phyloP scores from a whole-genome alignment of 2,329 filamentous ascomycete species.

The Massarina eburnea region DNA sequence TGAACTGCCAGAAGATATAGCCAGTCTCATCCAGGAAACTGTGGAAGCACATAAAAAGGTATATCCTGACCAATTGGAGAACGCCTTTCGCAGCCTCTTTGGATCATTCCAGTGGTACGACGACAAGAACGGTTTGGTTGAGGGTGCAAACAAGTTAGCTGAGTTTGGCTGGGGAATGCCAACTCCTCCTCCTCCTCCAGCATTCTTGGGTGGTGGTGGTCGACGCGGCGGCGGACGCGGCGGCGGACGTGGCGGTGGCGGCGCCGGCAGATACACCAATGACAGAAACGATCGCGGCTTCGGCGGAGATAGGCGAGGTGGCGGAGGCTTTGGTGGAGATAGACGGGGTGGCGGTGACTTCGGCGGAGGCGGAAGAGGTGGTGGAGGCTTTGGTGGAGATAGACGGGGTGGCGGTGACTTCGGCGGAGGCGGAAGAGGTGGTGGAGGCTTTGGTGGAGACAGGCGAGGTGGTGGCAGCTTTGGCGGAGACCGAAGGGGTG shows the following conservation, averaged over 20 bases:
- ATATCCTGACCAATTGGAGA: constrained; percentile 45
- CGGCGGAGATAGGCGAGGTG: constrained; percentile 15
- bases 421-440: constrained; percentile 2
- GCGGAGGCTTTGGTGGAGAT: constrained; percentile 12
- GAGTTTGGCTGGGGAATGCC: constrained; percentile 52
- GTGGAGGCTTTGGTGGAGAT: constrained; percentile 11
- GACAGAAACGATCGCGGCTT: constrained; percentile 11
- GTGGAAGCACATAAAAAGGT: constrained; percentile 48
- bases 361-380: not conserved
- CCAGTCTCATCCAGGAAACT: constrained; percentile 50
- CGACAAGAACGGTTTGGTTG: constrained; percentile 46
- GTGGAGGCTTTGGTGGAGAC: constrained; percentile 15
- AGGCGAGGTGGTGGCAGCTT: constrained; percentile 10
- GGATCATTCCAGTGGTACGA: constrained; percentile 52
- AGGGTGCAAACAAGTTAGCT: constrained; percentile 48
- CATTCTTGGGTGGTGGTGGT: constrained; percentile 17
- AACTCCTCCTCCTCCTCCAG: constrained; percentile 42
- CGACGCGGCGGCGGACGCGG: constrained; percentile 12
- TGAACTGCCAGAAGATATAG: constrained; percentile 46
- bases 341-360: constrained; percentile 10
- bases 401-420: constrained; percentile 15
- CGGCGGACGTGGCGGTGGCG: constrained; percentile 14
- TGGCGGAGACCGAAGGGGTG: constrained; percentile 13
- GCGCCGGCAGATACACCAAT: constrained; percentile 18
- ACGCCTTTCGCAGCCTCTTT: constrained; percentile 61